Percentiles rank a stretch among this genome's conserved stretches.
Evolutionary conservation across 768 basidiomycete genomes (phyloP).

Genomic region (Collybiopsis luxurians): DNA sequence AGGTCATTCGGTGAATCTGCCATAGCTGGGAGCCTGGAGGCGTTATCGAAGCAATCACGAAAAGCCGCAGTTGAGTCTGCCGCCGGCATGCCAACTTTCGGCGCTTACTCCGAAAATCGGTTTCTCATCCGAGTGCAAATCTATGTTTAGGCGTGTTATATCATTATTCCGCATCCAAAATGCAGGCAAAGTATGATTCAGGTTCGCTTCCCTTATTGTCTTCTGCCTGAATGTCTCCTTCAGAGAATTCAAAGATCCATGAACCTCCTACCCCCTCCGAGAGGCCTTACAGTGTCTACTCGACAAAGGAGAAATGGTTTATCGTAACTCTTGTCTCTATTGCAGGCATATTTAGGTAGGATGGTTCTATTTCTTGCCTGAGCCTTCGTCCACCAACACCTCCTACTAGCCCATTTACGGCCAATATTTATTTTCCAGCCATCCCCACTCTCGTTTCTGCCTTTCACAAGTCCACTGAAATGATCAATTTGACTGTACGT

Average conservation of each 20-base stretch:
- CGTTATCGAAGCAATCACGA: too few relatives aligned
- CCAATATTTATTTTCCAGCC: constrained; percentile 79
- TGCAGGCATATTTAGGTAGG: constrained; percentile 63
- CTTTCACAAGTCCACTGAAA: constrained; percentile 64
- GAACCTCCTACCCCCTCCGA: background rate
- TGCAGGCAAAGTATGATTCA: too few relatives aligned
- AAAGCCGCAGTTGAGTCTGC: too few relatives aligned
- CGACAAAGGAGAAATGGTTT: constrained; percentile 60
- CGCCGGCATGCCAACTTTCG: too few relatives aligned
- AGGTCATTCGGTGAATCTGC: background rate
- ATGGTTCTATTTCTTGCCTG: background rate
- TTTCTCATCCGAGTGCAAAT: too few relatives aligned
- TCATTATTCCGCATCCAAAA: too few relatives aligned
- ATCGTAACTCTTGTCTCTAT: constrained; percentile 58
- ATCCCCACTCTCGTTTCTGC: constrained; percentile 63
- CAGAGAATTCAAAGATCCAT: too few relatives aligned
- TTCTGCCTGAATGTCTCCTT: too few relatives aligned
- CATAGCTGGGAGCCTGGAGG: background rate
- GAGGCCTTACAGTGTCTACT: constrained; percentile 47
- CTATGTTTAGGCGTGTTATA: too few relatives aligned
- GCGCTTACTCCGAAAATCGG: too few relatives aligned
- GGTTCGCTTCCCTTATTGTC: too few relatives aligned
- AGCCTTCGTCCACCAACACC: background rate
- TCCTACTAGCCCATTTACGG: constrained; percentile 59
- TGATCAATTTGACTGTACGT: constrained; percentile 73